phyloP scores from a whole-genome alignment of 352 stramenopile species.

The Phytophthora megakarya region DNA sequence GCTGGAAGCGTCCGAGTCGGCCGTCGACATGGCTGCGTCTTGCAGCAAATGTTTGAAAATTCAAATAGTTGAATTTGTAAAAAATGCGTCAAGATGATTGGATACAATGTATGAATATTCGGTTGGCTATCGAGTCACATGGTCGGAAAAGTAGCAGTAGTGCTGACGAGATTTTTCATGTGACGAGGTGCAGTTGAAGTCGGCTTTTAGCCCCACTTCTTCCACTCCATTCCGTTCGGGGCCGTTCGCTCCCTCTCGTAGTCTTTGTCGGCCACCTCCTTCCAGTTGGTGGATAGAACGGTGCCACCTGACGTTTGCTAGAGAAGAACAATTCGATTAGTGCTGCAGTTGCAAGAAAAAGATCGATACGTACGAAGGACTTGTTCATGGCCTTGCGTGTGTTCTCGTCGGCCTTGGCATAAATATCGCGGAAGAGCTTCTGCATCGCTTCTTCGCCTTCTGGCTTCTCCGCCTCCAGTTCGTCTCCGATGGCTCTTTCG shows the following conservation, averaged over 20 bases:
- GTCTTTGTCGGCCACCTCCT: constrained; percentile 89
- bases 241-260: constrained; percentile 89
- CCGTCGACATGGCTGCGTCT: constrained; percentile 25
- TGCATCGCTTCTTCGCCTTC: constrained; percentile 92
- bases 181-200: constrained; percentile 3
- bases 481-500: constrained; percentile 76
- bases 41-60: background rate
- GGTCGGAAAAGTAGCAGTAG: constrained; percentile 3
- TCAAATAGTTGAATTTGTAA: constrained; percentile 18
- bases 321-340: constrained; percentile 3
- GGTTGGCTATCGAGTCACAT: background rate
- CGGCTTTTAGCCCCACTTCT: constrained; percentile 70
- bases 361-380: constrained; percentile 76
- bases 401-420: constrained; percentile 90
- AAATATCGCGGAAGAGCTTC: constrained; percentile 93
- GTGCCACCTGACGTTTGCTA: constrained; percentile 94
- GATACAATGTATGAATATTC: background rate
- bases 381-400: constrained; percentile 94
- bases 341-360: background rate
- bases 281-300: constrained; percentile 92
- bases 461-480: constrained; percentile 87
- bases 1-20: too few species aligned
- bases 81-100: background rate
- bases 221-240: constrained; percentile 91
- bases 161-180: background rate